Evolutionary conservation across 805 yeast genomes (phyloP), one percentile per base, ranked within the genome.

Genomic region (Nakazawaea wickerhamii): DNA sequence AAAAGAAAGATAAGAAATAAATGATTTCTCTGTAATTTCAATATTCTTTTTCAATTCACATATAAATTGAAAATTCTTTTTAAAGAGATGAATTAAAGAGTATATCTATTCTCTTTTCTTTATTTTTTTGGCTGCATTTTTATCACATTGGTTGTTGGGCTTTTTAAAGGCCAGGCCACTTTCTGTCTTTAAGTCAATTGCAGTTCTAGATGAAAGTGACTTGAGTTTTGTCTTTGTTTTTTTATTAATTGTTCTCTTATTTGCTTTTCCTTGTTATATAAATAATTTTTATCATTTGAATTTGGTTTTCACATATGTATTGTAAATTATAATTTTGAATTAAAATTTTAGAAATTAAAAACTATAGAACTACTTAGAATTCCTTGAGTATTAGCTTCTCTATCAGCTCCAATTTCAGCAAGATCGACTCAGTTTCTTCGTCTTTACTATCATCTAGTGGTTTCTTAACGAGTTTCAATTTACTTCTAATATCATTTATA

Each of bases 251-350:
- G 9, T 15, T 9, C 19, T 30, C 9, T 20, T 21, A 13, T 14
- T 21, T 30, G 30, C 41, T 28, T 26, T 19, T 14, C 25, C 30
- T 14, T 17, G 14, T 17, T 21, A 22, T 23, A 17, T 13, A 38
- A 30, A n/a, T n/a, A n/a, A 31, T 20, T 25, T 38, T 20, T 32
- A 19, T 38, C 26, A 38, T 11, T 6, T 27, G 8, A 10, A n/a
- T 18, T 17, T 22, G 19, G 17, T 38, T 11, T 13, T 15, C 18
- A n/a, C 17, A 13, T 39, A n/a, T 11, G 37, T 14, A 21, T 11
- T 20, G 26, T 34, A 34, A 34, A 34, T 34, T 34, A 34, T 34
- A 20, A 23, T 34, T 20, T 10, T 13, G n/a, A 20, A 34, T 19
- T 13, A 34, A 8, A 9, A 18, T 30, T 25, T 9, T 25, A 9